Evolutionary conservation across 2,329 filamentous ascomycete genomes (phyloP).

Genomic region (Ascochyta viciae-villosae): DNA sequence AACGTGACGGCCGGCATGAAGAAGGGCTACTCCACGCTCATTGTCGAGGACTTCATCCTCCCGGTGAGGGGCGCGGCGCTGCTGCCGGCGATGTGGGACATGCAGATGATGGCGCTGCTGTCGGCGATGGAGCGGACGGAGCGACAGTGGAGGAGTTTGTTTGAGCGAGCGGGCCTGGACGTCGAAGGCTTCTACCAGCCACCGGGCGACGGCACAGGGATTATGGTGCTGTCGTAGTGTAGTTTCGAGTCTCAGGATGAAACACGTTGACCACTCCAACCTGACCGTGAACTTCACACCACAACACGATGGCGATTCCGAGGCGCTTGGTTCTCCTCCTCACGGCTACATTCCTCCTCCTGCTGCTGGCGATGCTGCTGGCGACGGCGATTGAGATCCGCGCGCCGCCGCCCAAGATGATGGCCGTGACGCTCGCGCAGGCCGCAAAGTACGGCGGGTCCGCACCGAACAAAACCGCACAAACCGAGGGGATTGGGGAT

Average conservation of each 20-base stretch:
- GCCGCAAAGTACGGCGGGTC: slow-evolving; percentile 31
- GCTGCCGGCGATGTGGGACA: slow-evolving; percentile 15
- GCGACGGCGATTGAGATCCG: slow-evolving; percentile 39
- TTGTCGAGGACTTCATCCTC: slow-evolving; percentile 21
- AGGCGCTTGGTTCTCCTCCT: slow-evolving; percentile 32
- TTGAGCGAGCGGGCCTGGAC: slow-evolving; percentile 12
- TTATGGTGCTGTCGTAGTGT: background rate
- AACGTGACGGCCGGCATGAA: slow-evolving; percentile 24
- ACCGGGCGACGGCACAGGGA: slow-evolving; percentile 10
- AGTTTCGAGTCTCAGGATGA: no score
- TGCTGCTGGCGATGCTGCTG: slow-evolving; percentile 41
- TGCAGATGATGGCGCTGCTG: slow-evolving; percentile 17
- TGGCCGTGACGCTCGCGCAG: slow-evolving; percentile 36
- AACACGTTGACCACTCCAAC: no score
- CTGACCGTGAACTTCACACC: no score
- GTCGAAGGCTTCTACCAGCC: slow-evolving; percentile 12
- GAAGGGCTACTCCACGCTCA: slow-evolving; percentile 11
- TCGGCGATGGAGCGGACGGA: slow-evolving; percentile 16
- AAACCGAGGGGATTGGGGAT: slow-evolving; percentile 11
- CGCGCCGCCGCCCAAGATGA: slow-evolving; percentile 29
- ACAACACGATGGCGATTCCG: slow-evolving; percentile 19
- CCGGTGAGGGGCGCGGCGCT: background rate
- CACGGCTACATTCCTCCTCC: slow-evolving; percentile 33
- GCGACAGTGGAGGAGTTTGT: slow-evolving; percentile 9
- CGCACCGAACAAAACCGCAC: slow-evolving; percentile 27